Base-by-base conservation (phyloP, 257 asterid genomes). In the Eustoma russellianum region DNA sequence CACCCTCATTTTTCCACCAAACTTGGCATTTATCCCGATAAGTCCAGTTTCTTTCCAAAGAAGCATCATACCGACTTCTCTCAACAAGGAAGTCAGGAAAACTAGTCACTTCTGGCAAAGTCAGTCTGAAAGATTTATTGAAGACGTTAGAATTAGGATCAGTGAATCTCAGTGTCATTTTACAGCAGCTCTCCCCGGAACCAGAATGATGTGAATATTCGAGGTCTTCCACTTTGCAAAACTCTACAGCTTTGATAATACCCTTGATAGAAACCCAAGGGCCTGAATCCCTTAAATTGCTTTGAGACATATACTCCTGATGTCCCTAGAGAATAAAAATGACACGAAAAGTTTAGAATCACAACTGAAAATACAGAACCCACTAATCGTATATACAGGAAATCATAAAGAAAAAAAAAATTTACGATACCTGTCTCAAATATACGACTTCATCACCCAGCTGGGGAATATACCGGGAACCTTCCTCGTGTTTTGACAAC, bases 111-210 rank as follows among this genome's bases (percentile, higher is more conserved):
- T 91, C 96, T 5, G 96, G 96, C 46, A 91, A 76, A 70, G 92
- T 74, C 74, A 91, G 70, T 62, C 66, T 80, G 68, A 91, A 87
- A 17, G 85, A 66, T 70, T 74, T 79, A 30, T 92, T 92, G 40
- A 65, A 45, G 16, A 77, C 93, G 24, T 66, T 75, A 52, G 98
- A 91, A 43, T 77, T 56, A 41, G 86, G 83, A 63, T 90, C 96
- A 60, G 72, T 58, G 61, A 91, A 84, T 68, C 75, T 80, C 58
- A 87, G 84, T 18, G 78, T 74, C 87, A 91, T 66, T 80, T 74
- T 91, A 53, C 96, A 88, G 80, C 96, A 79, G 81, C 98, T 84
- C 70, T 91, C 98, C 19, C 98, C 98, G 11, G 98, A 91, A 63
- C 98, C 98, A 4, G 94, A 73, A 53, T 66, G 85, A 24, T 88